Evolutionary conservation across 495 filamentous ascomycete genomes (phyloP), one percentile per base, ranked within the genome.

Genomic region (Cudoniella acicularis): DNA sequence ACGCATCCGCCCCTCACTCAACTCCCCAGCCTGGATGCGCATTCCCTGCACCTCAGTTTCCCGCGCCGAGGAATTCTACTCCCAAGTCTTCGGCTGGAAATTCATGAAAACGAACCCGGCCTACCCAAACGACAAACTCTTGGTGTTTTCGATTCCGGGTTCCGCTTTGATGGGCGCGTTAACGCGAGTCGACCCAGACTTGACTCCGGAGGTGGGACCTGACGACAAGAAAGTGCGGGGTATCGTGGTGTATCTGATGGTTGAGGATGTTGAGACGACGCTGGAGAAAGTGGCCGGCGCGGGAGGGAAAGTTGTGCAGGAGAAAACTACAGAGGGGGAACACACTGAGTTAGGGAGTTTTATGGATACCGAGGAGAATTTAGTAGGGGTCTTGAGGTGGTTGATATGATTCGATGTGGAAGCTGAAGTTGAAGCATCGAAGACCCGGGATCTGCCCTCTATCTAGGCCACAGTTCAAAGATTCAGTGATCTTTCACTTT

Each of bases 281-380:
- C 23, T 55, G 52, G 52, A 55, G 36, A 55, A 45, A 18, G 36
- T 42, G 2, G 16, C 16, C 17, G 18, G 2, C n/a, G 40, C 30
- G 13, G 52, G 36, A 22, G 52, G 52, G 3, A 40, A 55, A 40
- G 52, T 55, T n/a, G 52, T 45, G 18, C 40, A 43, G 10, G 40
- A 42, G 27, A 46, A 13, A 40, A 42, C 2, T 6, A 40, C 25
- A 10, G 52, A 55, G 36, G 52, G 52, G 2, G 40, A 17, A 0
- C 52, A 55, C 25, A 55, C 40, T 6, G 18, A 55, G 52, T 9
- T 55, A 10, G 52, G 17, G n/a, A 20, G 22, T 17, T 55, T 45
- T 26, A 23, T 11, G 20, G 52, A 55, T 55, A 55, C 52, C 1
- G 52, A 55, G 20, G 52, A 40, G 20, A 55, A 55, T 25, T 23